Percentiles rank a stretch among this genome's conserved stretches.
phyloP scores from a whole-genome alignment of 768 basidiomycete genomes.

The Hericium alpestre region DNA sequence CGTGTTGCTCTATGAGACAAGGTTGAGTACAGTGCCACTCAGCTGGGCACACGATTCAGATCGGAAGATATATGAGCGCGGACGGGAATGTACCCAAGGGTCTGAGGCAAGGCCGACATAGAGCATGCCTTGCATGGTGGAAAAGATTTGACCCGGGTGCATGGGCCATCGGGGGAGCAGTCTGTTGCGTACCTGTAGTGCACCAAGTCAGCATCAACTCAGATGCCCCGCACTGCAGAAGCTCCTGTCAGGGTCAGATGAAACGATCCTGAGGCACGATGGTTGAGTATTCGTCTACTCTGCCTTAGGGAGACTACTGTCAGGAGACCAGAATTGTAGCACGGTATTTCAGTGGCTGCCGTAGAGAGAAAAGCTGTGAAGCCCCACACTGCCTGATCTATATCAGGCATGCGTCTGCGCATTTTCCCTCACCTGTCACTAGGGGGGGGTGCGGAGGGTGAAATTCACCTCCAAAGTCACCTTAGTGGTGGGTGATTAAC shows the following conservation, averaged over 20 bases:
- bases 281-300: no score
- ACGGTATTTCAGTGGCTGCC: no score
- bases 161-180: slow-evolving; percentile 13
- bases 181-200: slow-evolving; percentile 11
- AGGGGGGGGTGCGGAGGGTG: no score
- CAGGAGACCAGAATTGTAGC: no score
- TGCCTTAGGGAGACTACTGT: no score
- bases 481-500: no score
- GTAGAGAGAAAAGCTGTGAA: no score
- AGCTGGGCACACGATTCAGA: slow-evolving; percentile 3
- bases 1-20: slow-evolving; percentile 1
- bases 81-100: slow-evolving; percentile 8
- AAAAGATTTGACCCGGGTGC: slow-evolving; percentile 10
- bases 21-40: slow-evolving; percentile 8
- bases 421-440: neutral
- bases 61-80: neutral
- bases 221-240: neutral
- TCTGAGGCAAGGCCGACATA: slow-evolving; percentile 14
- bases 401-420: neutral
- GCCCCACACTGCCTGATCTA: neutral
- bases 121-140: slow-evolving; percentile 13
- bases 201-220: neutral
- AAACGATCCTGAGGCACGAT: no score
- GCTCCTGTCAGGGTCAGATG: no score
- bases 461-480: no score